These are phyloP conservation scores for Starmerella lactis-condensi DNA, from an alignment of 805 yeast genomes.

Conservation along the genomic window DNA sequence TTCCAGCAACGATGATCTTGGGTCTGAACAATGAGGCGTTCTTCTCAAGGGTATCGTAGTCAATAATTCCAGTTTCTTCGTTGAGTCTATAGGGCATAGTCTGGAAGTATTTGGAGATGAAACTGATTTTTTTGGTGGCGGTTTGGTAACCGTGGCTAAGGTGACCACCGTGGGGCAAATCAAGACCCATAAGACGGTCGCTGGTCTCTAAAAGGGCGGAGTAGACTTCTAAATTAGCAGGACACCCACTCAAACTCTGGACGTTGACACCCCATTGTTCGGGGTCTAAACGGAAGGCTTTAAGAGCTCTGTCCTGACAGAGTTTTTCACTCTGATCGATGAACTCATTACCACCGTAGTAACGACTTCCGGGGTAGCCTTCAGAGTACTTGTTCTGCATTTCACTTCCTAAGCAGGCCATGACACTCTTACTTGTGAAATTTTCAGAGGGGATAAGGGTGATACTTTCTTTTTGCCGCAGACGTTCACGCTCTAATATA, in stretches of 20 bases:
- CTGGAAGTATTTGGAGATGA: conserved; percentile 82
- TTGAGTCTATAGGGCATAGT: conserved; percentile 94
- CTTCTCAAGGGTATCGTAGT: conserved; percentile 70
- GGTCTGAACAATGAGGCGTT: conserved; percentile 82
- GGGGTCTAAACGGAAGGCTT: conserved; percentile 58
- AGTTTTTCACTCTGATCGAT: conserved; percentile 79
- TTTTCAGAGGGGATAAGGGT: conserved; percentile 90
- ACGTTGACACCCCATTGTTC: conserved; percentile 95
- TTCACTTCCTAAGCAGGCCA: conserved; percentile 86
- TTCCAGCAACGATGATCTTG: conserved; percentile 86
- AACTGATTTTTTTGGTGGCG: conserved; percentile 70
- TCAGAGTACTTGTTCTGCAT: conserved; percentile 97
- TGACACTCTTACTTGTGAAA: conserved; percentile 86
- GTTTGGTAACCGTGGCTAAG: conserved; percentile 95
- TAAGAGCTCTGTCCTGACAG: conserved; percentile 80
- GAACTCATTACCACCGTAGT: conserved; percentile 93
- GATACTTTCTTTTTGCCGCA: conserved; percentile 79
- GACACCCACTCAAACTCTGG: conserved; percentile 88
- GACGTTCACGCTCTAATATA: conserved; percentile 57
- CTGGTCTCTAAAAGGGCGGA: conserved; percentile 75
- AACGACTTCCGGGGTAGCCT: conserved; percentile 95
- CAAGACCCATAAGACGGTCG: conserved; percentile 92
- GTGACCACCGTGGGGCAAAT: conserved; percentile 97
- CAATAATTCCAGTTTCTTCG: conserved; percentile 72
- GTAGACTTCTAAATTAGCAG: conserved; percentile 86